Evolutionary conservation across 108 stramenopile genomes (phyloP).

Genomic region (Nitzschia inconspicua): DNA sequence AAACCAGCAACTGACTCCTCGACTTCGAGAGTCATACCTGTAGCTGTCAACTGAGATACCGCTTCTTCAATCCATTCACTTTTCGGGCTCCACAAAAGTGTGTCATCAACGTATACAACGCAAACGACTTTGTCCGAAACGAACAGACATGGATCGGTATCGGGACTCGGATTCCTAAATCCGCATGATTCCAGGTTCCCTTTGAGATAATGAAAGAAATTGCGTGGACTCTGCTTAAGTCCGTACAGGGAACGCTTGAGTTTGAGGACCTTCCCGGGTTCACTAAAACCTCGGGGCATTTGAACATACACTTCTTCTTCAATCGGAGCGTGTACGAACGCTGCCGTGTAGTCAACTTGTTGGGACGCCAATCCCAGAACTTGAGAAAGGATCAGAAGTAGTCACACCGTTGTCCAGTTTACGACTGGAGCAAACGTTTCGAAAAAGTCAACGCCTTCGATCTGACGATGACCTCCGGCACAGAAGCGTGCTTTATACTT

Average conservation of each 20-base stretch:
- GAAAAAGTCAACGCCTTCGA: conserved; percentile 58
- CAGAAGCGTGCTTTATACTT: conserved; percentile 40
- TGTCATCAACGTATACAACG: conserved; percentile 48
- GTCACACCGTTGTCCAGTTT: conserved; percentile 40
- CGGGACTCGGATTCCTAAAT: conserved; percentile 12
- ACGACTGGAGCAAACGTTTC: conserved; percentile 54
- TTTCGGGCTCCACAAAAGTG: too few relatives aligned
- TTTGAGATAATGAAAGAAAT: conserved; percentile 16
- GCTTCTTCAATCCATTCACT: too few relatives aligned
- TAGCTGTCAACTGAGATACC: too few relatives aligned
- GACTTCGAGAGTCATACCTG: too few relatives aligned
- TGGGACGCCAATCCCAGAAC: conserved; percentile 26
- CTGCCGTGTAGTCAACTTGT: conserved; percentile 44
- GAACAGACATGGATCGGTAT: conserved; percentile 57
- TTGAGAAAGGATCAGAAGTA: conserved; percentile 24
- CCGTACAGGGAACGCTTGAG: conserved; percentile 26
- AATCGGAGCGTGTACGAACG: conserved; percentile 43
- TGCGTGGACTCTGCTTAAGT: conserved; percentile 5
- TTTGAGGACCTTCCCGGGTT: conserved; percentile 13
- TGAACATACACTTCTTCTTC: conserved; percentile 32
- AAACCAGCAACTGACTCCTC: too few relatives aligned
- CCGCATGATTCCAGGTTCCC: conserved; percentile 2
- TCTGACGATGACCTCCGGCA: conserved; percentile 46
- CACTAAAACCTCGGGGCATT: conserved; percentile 41
- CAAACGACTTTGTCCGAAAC: conserved; percentile 27